Conservation (phyloP, 345 rosid species). For the Brassica nigra region DNA sequence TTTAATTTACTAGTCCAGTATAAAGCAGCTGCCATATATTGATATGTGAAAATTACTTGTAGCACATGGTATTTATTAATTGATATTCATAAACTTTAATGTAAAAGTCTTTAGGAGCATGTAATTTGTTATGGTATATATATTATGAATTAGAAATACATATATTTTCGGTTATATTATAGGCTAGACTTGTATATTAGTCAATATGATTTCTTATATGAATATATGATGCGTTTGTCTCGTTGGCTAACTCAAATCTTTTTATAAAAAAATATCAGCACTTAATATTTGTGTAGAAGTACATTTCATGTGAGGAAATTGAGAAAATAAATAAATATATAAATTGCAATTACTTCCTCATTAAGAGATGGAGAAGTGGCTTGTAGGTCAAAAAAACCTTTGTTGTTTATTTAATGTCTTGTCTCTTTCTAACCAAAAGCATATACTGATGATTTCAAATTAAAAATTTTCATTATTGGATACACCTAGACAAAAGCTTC, state of each 20-base stretch:
- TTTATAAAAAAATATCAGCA: background rate
- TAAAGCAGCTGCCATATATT: slow-evolving; percentile 2
- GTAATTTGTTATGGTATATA: background rate
- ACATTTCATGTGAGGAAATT: slow-evolving; percentile 18
- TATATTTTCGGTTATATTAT: background rate
- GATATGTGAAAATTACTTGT: slow-evolving; percentile 9
- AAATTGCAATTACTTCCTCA: slow-evolving; percentile 32
- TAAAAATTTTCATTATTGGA: slow-evolving; percentile 20
- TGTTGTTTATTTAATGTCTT: slow-evolving; percentile 28
- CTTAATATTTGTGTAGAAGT: background rate
- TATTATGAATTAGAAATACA: background rate
- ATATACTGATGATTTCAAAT: slow-evolving; percentile 14
- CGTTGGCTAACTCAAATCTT: background rate
- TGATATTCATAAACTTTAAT: background rate
- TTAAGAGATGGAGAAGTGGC: slow-evolving; percentile 41
- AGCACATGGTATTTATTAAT: slow-evolving; percentile 8
- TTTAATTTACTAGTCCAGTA: background rate
- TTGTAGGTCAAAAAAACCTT: slow-evolving; percentile 35
- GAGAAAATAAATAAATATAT: slow-evolving; percentile 2
- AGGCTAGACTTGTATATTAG: background rate
- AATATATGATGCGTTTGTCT: background rate
- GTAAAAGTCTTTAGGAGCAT: background rate
- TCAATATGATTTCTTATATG: background rate
- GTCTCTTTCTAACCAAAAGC: slow-evolving; percentile 38
- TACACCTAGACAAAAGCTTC: slow-evolving; percentile 31